These are phyloP conservation scores for Ascochyta fabae DNA, from an alignment of 2,329 filamentous ascomycete genomes.

Conservation along the genomic window DNA sequence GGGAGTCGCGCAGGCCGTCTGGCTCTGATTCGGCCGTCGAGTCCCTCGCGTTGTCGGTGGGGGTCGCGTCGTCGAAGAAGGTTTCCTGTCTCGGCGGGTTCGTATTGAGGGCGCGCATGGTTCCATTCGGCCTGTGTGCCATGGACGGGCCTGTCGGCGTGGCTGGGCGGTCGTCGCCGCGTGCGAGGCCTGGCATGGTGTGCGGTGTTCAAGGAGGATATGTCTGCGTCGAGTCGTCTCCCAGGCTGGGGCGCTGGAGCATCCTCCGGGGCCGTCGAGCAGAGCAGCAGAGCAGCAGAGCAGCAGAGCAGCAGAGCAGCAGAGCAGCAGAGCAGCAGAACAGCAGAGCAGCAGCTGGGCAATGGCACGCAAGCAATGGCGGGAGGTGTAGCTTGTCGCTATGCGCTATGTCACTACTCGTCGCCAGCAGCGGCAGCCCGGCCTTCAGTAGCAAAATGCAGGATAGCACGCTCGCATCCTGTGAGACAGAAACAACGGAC, in stretches of 20 bases:
- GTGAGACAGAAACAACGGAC: conserved; percentile 28
- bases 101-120: conserved; percentile 42
- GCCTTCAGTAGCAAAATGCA: conserved; percentile 18
- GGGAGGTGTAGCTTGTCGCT: background rate
- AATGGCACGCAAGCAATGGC: too few species aligned
- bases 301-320: conserved; percentile 14
- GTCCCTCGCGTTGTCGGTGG: conserved; percentile 34
- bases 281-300: conserved; percentile 17
- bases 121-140: conserved; percentile 28
- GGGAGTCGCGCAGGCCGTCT: conserved; percentile 64
- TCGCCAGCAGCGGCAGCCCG: conserved; percentile 13
- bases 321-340: conserved; percentile 17
- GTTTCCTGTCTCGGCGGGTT: conserved; percentile 37
- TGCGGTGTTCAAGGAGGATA: conserved; percentile 17
- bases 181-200: conserved; percentile 35
- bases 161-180: conserved; percentile 32
- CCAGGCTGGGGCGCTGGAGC: conserved; percentile 30
- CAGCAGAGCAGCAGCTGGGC: conserved; percentile 5
- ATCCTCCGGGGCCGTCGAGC: conserved; percentile 34
- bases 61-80: conserved; percentile 48
- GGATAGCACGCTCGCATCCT: conserved; percentile 24
- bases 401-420: background rate
- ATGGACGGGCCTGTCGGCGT: conserved; percentile 41
- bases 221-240: conserved; percentile 26
- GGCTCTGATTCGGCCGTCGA: conserved; percentile 24